Evolutionary conservation across 2,329 filamentous ascomycete species (phyloP), one percentile per base, ranked within the genome.

Genomic region (Stagonosporopsis rhizophila): DNA sequence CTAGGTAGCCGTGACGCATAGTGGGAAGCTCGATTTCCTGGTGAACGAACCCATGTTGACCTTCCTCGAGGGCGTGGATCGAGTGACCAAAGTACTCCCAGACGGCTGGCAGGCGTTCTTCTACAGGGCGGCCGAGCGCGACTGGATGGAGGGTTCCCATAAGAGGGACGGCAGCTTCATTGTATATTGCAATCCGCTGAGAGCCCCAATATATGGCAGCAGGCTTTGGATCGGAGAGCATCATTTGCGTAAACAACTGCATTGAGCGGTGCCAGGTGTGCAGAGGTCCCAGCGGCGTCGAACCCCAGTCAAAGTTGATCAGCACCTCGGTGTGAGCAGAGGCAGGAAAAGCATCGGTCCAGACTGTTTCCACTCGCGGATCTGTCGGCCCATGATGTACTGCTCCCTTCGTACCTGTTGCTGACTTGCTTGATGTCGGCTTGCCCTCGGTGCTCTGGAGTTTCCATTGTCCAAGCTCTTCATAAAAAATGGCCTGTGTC

Each of bases 181-280:
- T 56, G 32, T 56, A 56, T 9, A 56, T 50, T n/a, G 40, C 41
- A 14, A 46, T 56, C 5, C 40, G 37, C 40, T 46, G 19, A 12
- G 52, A 40, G 7, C 52, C 52, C 52, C 52, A 56, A 27, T 50
- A 56, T 6, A 56, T 56, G n/a, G 40, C 27, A n/a, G 45, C 52
- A 4, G 46, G 37, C 7, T 44, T 45, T 19, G 32, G 30, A n/a
- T 56, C 52, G 6, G 52, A 45, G 6, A 56, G 47, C 14, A 56
- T 17, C 45, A 46, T 50, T 14, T 56, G 52, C 4, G 46, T 50
- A 20, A 50, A 50, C 25, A 49, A 30, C 11, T 41, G 45, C 15
- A 56, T 46, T 9, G 52, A 41, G 8, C 35, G 45, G 7, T 46
- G 35, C 52, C 52, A 56, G 12, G 22, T 50, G 8, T 37, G 22